Evolutionary conservation across 805 yeast species (phyloP).

Genomic region (Ogataea pini): DNA sequence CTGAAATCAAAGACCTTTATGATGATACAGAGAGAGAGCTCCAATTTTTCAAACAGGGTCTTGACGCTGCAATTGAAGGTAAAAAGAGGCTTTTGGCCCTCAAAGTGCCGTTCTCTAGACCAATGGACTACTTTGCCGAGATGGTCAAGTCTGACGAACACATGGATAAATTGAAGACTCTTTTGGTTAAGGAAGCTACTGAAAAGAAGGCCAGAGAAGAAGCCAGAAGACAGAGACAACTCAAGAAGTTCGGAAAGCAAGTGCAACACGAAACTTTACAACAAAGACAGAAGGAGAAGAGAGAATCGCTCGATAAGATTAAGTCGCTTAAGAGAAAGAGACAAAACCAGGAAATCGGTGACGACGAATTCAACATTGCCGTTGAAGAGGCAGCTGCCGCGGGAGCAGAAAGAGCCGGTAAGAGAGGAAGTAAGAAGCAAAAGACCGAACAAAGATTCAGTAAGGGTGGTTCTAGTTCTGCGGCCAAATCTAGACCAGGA

Average conservation of each 20-base stretch:
- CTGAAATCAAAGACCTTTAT: constrained; percentile 78
- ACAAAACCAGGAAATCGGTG: constrained; percentile 67
- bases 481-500: constrained; percentile 48
- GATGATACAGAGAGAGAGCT: constrained; percentile 96
- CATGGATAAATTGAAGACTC: constrained; percentile 88
- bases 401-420: constrained; percentile 44
- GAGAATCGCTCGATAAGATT: constrained; percentile 84
- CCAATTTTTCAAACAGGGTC: constrained; percentile 92
- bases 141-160: constrained; percentile 98
- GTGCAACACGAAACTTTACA: constrained; percentile 92
- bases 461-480: constrained; percentile 10
- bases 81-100: constrained; percentile 64
- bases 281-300: constrained; percentile 90
- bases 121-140: constrained; percentile 95
- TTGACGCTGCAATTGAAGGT: constrained; percentile 77
- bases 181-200: constrained; percentile 70
- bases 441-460: constrained; percentile 45
- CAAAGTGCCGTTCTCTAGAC: constrained; percentile 87
- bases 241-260: constrained; percentile 97
- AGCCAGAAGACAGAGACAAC: constrained; percentile 89
- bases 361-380: constrained; percentile 85
- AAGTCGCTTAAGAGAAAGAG: constrained; percentile 90
- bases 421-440: constrained; percentile 54
- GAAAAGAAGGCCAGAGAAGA: constrained; percentile 90
- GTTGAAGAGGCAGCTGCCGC: constrained; percentile 85